Conservation (phyloP, 192 early-diverging fungal genomes). For the Coemansia biformis region DNA sequence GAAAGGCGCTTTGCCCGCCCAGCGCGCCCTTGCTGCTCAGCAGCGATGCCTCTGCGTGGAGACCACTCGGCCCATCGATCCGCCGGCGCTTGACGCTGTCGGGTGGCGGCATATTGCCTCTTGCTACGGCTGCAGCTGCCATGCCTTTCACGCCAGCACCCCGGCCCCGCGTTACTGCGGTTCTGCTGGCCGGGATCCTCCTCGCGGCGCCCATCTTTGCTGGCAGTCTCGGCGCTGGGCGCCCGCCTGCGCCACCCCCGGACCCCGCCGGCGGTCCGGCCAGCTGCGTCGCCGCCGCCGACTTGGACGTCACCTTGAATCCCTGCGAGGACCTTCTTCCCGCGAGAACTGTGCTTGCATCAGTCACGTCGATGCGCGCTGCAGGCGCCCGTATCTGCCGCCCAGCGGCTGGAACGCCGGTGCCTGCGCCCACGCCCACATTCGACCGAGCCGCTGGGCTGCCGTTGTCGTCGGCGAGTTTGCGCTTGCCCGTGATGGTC, state of each 20-base stretch:
- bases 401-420: constrained; percentile 6
- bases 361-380: constrained; percentile 1
- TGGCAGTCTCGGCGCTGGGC: constrained; percentile 3
- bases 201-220: constrained; percentile 13
- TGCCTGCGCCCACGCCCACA: neutral
- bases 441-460: neutral
- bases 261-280: constrained; percentile 7
- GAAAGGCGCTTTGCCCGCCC: constrained; percentile 2
- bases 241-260: constrained; percentile 5
- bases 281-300: constrained; percentile 5
- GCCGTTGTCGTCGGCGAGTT: constrained; percentile 7
- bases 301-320: constrained; percentile 35
- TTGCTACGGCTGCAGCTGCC: neutral
- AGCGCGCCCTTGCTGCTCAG: neutral
- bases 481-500: constrained; percentile 20
- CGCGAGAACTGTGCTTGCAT: constrained; percentile 17
- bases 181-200: constrained; percentile 29
- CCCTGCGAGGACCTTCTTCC: constrained; percentile 41
- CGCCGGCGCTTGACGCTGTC: constrained; percentile 25
- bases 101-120: constrained; percentile 10
- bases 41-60: neutral
- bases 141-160: constrained; percentile 4
- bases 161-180: constrained; percentile 27
- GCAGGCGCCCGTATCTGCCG: constrained; percentile 14
- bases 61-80: constrained; percentile 6